Evolutionary conservation across 78 protist genomes (phyloP).

Genomic region (slime mould (Dictyostelium discoideum)): DNA sequence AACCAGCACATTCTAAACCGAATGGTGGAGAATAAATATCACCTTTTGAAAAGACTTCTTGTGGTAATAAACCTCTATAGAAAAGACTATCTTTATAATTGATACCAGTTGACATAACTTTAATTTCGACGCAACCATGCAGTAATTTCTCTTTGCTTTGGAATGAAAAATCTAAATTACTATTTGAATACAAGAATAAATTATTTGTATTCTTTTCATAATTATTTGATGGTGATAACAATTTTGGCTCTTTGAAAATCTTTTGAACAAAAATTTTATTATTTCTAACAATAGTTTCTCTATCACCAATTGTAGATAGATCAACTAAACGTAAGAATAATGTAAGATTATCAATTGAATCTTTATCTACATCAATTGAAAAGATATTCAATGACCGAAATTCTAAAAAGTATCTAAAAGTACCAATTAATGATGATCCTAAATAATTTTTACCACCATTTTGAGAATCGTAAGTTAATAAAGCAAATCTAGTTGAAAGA

Average conservation of each 20-base stretch:
- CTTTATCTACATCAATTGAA: conserved; percentile 38
- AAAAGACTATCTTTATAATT: conserved; percentile 68
- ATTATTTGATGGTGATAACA: not conserved
- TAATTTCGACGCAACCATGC: conserved; percentile 21
- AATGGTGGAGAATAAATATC: conserved; percentile 70
- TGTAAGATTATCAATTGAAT: not conserved
- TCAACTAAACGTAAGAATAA: conserved; percentile 1
- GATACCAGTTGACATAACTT: conserved; percentile 68
- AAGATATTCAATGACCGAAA: not conserved
- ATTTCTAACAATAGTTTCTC: conserved; percentile 18
- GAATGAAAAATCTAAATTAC: conserved; percentile 18
- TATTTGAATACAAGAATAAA: not conserved
- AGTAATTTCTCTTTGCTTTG: not conserved
- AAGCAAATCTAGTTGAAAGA: not conserved
- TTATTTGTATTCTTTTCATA: conserved; percentile 10
- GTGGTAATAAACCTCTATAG: conserved; percentile 69
- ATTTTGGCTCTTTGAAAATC: not conserved
- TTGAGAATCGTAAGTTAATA: conserved; percentile 14
- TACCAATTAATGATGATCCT: conserved; percentile 38
- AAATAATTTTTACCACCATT: conserved; percentile 24
- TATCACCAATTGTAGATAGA: conserved; percentile 18
- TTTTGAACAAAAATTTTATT: conserved; percentile 22
- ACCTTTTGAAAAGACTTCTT: conserved; percentile 46
- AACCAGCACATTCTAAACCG: conserved; percentile 78
- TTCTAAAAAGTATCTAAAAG: conserved; percentile 49